phyloP scores from a whole-genome alignment of 2,329 filamentous ascomycete genomes.

The Penicillium hesseltinei region DNA sequence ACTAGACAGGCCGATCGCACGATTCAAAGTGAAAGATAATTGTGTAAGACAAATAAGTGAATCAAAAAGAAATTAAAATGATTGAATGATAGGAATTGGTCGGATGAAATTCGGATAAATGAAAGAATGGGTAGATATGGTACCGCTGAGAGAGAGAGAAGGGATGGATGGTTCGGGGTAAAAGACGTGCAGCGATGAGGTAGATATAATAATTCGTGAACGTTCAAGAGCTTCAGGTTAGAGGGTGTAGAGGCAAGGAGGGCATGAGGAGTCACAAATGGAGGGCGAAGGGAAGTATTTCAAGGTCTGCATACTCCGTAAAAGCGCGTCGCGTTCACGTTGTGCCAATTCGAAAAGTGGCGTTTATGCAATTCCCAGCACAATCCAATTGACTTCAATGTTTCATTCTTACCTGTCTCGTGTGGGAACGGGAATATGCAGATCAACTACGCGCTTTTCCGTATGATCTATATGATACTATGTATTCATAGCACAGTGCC shows the following conservation, averaged over 20 bases:
- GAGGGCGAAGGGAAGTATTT: constrained; percentile 20
- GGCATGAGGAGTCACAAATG: constrained; percentile 6
- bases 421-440: background rate
- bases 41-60: background rate
- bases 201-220: constrained; percentile 9
- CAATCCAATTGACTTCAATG: constrained; percentile 5
- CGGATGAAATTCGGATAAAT: background rate
- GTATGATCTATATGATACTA: background rate
- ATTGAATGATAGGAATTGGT: constrained; percentile 6
- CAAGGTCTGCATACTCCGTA: constrained; percentile 13
- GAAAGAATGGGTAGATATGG: constrained; percentile 6
- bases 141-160: constrained; percentile 4
- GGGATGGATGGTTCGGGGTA: constrained; percentile 1
- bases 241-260: constrained; percentile 7
- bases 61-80: background rate
- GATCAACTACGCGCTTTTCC: constrained; percentile 2
- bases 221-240: background rate
- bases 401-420: constrained; percentile 1
- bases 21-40: constrained; percentile 1
- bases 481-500: background rate
- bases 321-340: constrained; percentile 23
- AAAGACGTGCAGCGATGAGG: constrained; percentile 2
- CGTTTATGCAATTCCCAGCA: constrained; percentile 8
- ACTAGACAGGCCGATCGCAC: constrained; percentile 5
- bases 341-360: constrained; percentile 4